Percentiles rank a stretch among this genome's conserved stretches.
Conservation (phyloP, 768 basidiomycete genomes). For the Tulasnella sp. region DNA sequence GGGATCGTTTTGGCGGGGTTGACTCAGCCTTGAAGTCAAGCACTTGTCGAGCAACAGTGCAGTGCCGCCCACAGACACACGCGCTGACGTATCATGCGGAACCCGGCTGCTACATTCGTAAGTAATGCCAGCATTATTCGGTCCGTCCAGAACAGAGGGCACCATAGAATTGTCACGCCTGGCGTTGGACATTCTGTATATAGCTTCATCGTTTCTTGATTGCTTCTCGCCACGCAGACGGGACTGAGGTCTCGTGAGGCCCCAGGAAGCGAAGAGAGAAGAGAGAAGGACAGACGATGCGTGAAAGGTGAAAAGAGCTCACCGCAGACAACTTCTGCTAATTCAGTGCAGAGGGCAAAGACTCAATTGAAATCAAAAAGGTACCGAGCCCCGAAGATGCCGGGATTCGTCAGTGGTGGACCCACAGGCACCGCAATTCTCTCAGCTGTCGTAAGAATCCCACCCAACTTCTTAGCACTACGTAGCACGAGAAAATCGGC, state of each 20-base stretch:
- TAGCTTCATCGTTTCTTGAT: neutral
- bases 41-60: neutral
- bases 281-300: neutral
- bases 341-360: neutral
- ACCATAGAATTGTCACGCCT: neutral
- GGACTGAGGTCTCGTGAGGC: neutral
- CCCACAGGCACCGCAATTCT: neutral
- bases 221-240: neutral
- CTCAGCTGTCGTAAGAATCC: neutral
- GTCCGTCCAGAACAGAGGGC: neutral
- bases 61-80: neutral
- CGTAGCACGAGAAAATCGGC: neutral
- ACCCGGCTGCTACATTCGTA: neutral
- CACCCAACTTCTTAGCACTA: neutral
- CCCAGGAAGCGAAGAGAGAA: neutral
- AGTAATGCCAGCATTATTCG: neutral
- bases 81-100: neutral
- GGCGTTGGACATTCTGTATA: neutral
- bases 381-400: neutral
- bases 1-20: neutral
- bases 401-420: neutral
- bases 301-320: neutral
- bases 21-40: neutral
- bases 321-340: neutral
- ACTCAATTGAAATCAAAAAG: neutral